Percentiles rank a stretch among this genome's conserved stretches.
Conservation (phyloP, 1,284 basidiomycete species). For the Ganoderma lingzhi region DNA sequence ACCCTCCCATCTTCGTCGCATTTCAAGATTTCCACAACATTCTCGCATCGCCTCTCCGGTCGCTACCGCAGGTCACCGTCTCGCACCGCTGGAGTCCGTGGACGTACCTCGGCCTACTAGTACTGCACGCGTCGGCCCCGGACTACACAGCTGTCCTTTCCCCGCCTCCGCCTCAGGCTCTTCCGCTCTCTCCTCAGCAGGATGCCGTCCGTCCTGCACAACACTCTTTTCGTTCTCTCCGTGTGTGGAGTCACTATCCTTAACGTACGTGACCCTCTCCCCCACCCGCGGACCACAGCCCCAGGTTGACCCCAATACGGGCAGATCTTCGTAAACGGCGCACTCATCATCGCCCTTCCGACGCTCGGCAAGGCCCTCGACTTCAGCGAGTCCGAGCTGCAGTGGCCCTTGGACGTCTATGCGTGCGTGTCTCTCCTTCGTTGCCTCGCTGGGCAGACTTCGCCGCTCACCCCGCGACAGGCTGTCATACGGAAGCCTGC, state of each 20-base stretch:
- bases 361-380: conserved; percentile 49
- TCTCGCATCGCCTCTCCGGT: too few species aligned
- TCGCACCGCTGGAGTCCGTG: too few species aligned
- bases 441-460: not conserved
- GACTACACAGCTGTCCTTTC: too few species aligned
- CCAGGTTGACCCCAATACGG: not conserved
- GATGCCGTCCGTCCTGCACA: not conserved
- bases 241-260: not conserved
- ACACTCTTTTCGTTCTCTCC: conserved; percentile 1
- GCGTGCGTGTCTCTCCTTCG: conserved; percentile 38
- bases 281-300: not conserved
- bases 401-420: conserved; percentile 54
- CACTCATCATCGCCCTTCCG: conserved; percentile 51
- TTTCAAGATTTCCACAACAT: too few species aligned
- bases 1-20: too few species aligned
- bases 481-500: conserved; percentile 43
- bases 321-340: conserved; percentile 49
- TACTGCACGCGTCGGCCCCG: too few species aligned
- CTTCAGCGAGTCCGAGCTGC: conserved; percentile 46
- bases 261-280: not conserved
- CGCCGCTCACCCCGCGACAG: conserved; percentile 27
- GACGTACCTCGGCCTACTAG: too few species aligned
- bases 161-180: not conserved
- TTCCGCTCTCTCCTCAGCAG: not conserved
- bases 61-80: too few species aligned